phyloP scores from a whole-genome alignment of 2,329 filamentous ascomycete species.

The Aspergillus ochraceus region DNA sequence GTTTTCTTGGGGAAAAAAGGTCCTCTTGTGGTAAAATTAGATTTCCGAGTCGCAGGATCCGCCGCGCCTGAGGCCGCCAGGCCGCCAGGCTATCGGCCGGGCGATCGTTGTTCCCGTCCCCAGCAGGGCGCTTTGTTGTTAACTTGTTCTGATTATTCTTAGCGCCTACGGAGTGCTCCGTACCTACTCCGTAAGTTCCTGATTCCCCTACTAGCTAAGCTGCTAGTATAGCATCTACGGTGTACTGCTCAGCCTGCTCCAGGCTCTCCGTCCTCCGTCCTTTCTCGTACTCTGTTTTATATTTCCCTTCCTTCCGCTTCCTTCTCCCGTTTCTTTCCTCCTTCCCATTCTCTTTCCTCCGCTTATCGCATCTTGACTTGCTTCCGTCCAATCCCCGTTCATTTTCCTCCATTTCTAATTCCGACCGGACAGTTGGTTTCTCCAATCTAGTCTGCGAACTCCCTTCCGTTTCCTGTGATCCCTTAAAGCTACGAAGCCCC shows the following conservation, averaged over 20 bases:
- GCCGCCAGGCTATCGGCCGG: not conserved
- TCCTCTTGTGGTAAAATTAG: too few relatives aligned
- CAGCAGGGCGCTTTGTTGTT: not conserved
- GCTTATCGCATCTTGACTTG: too few relatives aligned
- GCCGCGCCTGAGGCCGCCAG: not conserved
- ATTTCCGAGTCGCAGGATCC: too few relatives aligned
- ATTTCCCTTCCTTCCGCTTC: slow-evolving; percentile 7
- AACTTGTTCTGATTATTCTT: not conserved
- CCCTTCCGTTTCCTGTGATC: slow-evolving; percentile 15
- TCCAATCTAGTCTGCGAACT: slow-evolving; percentile 1
- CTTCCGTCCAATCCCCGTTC: not conserved
- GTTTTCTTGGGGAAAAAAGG: not conserved
- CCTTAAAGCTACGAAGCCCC: slow-evolving; percentile 75
- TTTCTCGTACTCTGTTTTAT: not conserved
- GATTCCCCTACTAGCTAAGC: too few relatives aligned
- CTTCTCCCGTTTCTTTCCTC: not conserved
- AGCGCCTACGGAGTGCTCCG: too few relatives aligned
- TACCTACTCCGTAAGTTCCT: too few relatives aligned
- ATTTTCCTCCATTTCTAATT: not conserved
- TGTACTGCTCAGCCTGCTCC: too few relatives aligned
- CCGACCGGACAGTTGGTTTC: not conserved
- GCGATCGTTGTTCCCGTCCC: not conserved
- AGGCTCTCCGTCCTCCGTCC: too few relatives aligned
- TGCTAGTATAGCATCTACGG: too few relatives aligned
- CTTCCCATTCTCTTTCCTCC: too few relatives aligned